Evolutionary conservation across 179 eudicot genomes (phyloP).

Genomic region (Monotropa hypopitys): DNA sequence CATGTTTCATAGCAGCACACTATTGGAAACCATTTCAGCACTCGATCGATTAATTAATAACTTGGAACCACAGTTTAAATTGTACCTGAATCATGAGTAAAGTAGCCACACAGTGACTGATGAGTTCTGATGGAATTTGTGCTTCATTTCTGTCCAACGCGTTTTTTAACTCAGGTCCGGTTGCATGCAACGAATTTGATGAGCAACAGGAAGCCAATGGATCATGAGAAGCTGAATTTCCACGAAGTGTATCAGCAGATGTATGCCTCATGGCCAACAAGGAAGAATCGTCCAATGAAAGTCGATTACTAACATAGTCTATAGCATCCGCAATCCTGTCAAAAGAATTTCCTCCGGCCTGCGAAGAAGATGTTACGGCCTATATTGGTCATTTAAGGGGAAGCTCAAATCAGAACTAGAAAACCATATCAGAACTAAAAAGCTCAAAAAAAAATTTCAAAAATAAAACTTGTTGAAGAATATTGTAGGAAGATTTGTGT

Average conservation of each 20-base stretch:
- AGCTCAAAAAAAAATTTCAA: too few species aligned
- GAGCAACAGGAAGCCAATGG: conserved; percentile 20
- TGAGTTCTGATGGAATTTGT: conserved; percentile 63
- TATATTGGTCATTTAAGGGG: conserved; percentile 11
- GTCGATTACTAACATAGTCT: conserved; percentile 45
- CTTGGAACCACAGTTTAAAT: neutral
- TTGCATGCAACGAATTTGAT: conserved; percentile 22
- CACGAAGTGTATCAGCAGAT: conserved; percentile 24
- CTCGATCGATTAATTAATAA: neutral
- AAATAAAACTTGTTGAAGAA: too few species aligned
- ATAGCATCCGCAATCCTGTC: conserved; percentile 56
- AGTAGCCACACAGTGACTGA: conserved; percentile 75
- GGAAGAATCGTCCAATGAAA: conserved; percentile 40
- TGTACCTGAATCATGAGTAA: conserved; percentile 90
- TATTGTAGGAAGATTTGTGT: too few species aligned
- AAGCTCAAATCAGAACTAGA: conserved; percentile 6
- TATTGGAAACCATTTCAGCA: neutral
- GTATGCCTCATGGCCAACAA: conserved; percentile 13
- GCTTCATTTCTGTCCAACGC: conserved; percentile 25
- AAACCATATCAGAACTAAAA: conserved; percentile 8
- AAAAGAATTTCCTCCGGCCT: conserved; percentile 27
- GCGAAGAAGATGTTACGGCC: conserved; percentile 59
- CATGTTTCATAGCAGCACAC: neutral
- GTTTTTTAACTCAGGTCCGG: conserved; percentile 29
- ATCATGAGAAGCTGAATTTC: conserved; percentile 19